A percentile compares a stretch with the other conserved stretches of the same genome.
These are phyloP conservation scores for Cyclocybe cylindracea DNA, from an alignment of 768 basidiomycete species.

Conservation along the genomic window DNA sequence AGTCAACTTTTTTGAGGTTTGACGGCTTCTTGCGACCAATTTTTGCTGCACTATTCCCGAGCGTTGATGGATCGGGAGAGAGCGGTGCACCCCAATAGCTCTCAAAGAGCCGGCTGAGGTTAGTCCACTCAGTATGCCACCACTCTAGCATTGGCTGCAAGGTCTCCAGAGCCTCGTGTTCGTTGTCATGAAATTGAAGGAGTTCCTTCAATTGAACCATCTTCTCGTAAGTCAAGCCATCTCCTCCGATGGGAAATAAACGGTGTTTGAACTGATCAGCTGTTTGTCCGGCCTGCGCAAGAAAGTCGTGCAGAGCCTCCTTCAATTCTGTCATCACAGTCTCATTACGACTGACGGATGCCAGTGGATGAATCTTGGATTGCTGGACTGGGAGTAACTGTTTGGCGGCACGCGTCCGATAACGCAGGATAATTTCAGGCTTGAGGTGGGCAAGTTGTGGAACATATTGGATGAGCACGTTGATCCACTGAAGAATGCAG, in stretches of 20 bases:
- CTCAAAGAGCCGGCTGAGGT: slow-evolving; percentile 27
- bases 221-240: slow-evolving; percentile 37
- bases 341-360: slow-evolving; percentile 28
- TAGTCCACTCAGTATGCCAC: slow-evolving; percentile 32
- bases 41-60: slow-evolving; percentile 29
- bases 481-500: slow-evolving; percentile 28
- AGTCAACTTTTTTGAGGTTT: slow-evolving; percentile 35
- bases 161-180: slow-evolving; percentile 17
- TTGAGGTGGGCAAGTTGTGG: slow-evolving; percentile 21
- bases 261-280: slow-evolving; percentile 16
- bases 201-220: slow-evolving; percentile 21
- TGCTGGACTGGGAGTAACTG: slow-evolving; percentile 3
- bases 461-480: slow-evolving; percentile 22
- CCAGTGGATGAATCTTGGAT: slow-evolving; percentile 26
- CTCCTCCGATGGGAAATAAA: slow-evolving; percentile 29
- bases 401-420: slow-evolving; percentile 19
- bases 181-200: slow-evolving; percentile 25
- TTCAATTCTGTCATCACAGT: slow-evolving; percentile 26
- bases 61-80: slow-evolving; percentile 25
- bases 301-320: slow-evolving; percentile 32
- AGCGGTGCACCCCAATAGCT: slow-evolving; percentile 28
- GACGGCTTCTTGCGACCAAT: slow-evolving; percentile 26
- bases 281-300: slow-evolving; percentile 30
- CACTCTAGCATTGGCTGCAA: slow-evolving; percentile 24
- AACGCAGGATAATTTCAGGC: slow-evolving; percentile 19